Conservation (phyloP, 306 rosid species). For the Prunus padus region DNA sequence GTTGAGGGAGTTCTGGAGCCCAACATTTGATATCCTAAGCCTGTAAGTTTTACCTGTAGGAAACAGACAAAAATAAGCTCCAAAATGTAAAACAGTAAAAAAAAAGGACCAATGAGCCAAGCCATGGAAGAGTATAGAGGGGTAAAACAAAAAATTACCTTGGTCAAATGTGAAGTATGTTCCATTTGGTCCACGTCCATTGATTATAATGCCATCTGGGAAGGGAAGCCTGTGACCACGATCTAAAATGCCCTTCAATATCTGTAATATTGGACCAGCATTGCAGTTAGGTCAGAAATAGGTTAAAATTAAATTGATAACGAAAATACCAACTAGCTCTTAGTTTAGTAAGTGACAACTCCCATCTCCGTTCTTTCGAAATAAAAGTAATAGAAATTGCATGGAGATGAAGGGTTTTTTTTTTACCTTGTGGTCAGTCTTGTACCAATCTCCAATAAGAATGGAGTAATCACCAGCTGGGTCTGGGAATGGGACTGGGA, state of each 20-base stretch:
- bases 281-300: background rate
- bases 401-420: too few species aligned
- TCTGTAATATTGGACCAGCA: conserved; percentile 39
- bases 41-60: conserved; percentile 81
- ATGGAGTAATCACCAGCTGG: conserved; percentile 68
- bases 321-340: background rate
- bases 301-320: background rate
- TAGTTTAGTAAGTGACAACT: background rate
- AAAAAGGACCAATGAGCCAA: background rate
- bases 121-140: background rate
- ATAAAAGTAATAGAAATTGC: too few species aligned
- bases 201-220: conserved; percentile 68
- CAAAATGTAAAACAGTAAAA: background rate
- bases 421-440: conserved; percentile 53
- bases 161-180: conserved; percentile 62
- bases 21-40: conserved; percentile 87
- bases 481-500: conserved; percentile 90
- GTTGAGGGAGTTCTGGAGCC: conserved; percentile 73
- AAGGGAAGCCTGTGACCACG: conserved; percentile 71
- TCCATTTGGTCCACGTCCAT: conserved; percentile 63
- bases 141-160: conserved; percentile 39
- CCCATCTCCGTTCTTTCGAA: too few species aligned
- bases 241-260: conserved; percentile 53
- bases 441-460: conserved; percentile 95
- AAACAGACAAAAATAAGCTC: background rate